Evolutionary conservation across 2,329 filamentous ascomycete genomes (phyloP).

Genomic region (Cladophialophora bantiana): DNA sequence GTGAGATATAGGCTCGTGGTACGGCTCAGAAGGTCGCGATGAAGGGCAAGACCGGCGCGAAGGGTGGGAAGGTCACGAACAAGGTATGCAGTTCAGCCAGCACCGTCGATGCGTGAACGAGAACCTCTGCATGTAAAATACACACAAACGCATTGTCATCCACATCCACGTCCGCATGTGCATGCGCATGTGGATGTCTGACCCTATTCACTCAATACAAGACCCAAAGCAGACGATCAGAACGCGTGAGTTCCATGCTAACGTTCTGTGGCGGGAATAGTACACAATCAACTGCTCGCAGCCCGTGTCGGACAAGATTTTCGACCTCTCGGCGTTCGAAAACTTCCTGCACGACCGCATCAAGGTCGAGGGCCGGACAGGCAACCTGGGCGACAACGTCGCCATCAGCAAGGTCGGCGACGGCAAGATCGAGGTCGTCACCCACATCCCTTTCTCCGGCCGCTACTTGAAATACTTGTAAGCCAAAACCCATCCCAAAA

Average conservation of each 20-base stretch:
- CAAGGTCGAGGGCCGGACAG: conserved; percentile 98
- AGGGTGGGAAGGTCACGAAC: conserved; percentile 53
- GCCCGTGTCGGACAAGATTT: conserved; percentile 99
- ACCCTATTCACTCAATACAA: no score
- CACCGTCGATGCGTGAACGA: neutral
- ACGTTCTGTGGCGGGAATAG: conserved; percentile 54
- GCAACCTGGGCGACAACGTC: conserved; percentile 95
- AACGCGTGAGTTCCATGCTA: neutral
- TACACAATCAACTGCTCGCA: conserved; percentile 99
- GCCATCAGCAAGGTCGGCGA: conserved; percentile 89
- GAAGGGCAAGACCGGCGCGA: conserved; percentile 1
- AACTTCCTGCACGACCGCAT: conserved; percentile 99
- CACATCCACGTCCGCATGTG: neutral
- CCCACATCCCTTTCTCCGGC: conserved; percentile 97
- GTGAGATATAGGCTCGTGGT: conserved; percentile 51
- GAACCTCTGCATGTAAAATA: neutral
- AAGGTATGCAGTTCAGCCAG: conserved; percentile 48
- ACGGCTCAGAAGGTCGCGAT: conserved; percentile 39
- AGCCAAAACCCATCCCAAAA: conserved; percentile 48
- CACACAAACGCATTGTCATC: neutral
- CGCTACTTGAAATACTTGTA: conserved; percentile 99
- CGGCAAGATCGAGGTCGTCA: conserved; percentile 97
- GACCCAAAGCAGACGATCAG: no score
- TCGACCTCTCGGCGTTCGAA: conserved; percentile 97
- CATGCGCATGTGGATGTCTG: neutral